Evolutionary conservation across 192 early-diverging fungal genomes (phyloP).

Genomic region (Gamsiella multidivaricata): DNA sequence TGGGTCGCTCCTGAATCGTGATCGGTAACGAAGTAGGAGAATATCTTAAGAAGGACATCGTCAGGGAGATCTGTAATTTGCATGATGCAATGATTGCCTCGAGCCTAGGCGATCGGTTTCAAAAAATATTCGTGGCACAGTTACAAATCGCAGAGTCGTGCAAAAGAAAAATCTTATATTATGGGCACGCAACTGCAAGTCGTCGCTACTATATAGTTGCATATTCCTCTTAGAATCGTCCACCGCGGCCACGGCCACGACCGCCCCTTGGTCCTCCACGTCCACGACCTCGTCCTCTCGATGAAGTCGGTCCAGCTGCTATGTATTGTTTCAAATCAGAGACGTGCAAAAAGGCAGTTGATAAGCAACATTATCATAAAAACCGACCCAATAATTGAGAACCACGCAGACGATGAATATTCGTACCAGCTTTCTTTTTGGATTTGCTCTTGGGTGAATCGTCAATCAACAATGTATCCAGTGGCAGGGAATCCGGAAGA

Average conservation of each 20-base stretch:
- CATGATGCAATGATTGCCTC: neutral
- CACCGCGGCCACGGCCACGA: constrained; percentile 69
- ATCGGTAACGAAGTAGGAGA: constrained; percentile 4
- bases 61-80: constrained; percentile 24
- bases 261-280: constrained; percentile 80
- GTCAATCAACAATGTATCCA: constrained; percentile 96
- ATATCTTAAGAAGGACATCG: constrained; percentile 22
- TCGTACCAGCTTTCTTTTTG: constrained; percentile 80
- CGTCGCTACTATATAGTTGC: too few species aligned
- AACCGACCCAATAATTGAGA: neutral
- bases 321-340: neutral
- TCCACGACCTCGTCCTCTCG: constrained; percentile 71
- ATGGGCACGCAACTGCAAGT: too few species aligned
- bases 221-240: constrained; percentile 50
- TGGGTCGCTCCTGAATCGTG: neutral
- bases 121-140: too few species aligned
- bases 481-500: constrained; percentile 92
- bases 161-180: too few species aligned
- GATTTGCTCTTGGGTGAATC: constrained; percentile 93
- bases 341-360: neutral
- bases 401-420: neutral
- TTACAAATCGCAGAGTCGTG: too few species aligned
- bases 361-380: constrained; percentile 1
- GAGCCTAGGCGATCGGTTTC: too few species aligned
- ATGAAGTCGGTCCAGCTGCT: constrained; percentile 32